Conservation (phyloP, 2,329 filamentous ascomycete species). For the Sporothrix euskadiensis region DNA sequence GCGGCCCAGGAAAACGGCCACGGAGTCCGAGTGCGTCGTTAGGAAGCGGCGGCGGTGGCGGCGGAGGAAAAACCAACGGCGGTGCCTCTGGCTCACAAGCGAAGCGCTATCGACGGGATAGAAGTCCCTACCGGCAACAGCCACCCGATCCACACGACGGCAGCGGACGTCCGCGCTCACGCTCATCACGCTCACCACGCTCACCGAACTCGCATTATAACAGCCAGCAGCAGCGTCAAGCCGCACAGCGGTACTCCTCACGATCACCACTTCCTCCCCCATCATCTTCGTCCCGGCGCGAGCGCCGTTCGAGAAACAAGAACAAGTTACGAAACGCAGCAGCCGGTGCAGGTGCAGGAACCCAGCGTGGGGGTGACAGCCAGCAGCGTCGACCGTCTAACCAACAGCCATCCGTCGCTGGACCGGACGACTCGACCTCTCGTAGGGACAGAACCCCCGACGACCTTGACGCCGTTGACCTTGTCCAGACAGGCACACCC, state of each 20-base stretch:
- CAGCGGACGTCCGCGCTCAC: conserved; percentile 18
- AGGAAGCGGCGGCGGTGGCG: conserved; percentile 5
- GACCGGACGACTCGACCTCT: conserved; percentile 33
- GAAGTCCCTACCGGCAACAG: conserved; percentile 21
- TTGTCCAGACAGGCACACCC: background rate
- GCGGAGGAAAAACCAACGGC: background rate
- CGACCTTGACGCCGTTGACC: conserved; percentile 1
- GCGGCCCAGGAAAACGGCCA: conserved; percentile 35
- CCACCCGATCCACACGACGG: background rate
- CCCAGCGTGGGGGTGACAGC: background rate
- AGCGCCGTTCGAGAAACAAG: conserved; percentile 34
- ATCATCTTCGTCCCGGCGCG: conserved; percentile 35
- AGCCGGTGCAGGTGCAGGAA: background rate
- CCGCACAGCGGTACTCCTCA: conserved; percentile 7
- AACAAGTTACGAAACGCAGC: conserved; percentile 28
- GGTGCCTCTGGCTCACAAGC: conserved; percentile 27
- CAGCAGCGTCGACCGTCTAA: background rate
- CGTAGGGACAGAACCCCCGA: conserved; percentile 21
- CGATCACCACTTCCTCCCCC: conserved; percentile 22
- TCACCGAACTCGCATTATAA: conserved; percentile 5
- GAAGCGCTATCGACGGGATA: conserved; percentile 29
- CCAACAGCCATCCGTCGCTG: conserved; percentile 27
- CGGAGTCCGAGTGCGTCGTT: conserved; percentile 37
- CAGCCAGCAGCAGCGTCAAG: conserved; percentile 5
- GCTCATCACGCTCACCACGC: conserved; percentile 21